These are phyloP conservation scores for Coemansia sp. DNA, from an alignment of 192 early-diverging fungal species.

Conservation along the genomic window DNA sequence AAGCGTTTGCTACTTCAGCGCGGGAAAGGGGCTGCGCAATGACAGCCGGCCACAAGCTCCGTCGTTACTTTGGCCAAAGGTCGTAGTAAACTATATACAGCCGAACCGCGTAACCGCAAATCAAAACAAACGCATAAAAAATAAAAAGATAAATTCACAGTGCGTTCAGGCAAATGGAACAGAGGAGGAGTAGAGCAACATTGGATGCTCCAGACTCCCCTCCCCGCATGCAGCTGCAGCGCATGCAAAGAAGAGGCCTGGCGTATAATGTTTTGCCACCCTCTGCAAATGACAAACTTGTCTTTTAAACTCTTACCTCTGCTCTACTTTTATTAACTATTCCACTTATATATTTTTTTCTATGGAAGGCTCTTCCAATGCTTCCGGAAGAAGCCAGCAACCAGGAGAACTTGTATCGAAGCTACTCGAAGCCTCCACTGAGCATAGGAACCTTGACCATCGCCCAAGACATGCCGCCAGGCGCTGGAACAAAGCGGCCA, in stretches of 20 bases:
- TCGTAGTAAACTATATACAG: constrained; percentile 1
- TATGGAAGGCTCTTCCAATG: background rate
- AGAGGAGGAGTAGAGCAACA: background rate
- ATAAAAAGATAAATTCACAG: background rate
- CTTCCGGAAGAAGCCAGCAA: background rate
- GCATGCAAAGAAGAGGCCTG: background rate
- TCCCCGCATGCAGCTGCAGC: background rate
- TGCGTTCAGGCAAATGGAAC: background rate
- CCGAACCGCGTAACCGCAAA: background rate
- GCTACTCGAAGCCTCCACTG: background rate
- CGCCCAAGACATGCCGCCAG: background rate
- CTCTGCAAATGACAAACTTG: background rate
- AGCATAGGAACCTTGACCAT: background rate
- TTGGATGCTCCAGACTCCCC: background rate
- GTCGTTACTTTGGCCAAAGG: background rate
- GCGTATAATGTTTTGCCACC: no score
- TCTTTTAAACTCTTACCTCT: background rate
- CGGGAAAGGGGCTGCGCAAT: constrained; percentile 2
- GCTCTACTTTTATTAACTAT: background rate
- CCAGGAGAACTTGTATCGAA: background rate
- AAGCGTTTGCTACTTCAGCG: constrained; percentile 1
- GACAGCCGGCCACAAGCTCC: background rate
- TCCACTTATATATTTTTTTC: background rate
- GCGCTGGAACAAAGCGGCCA: background rate
- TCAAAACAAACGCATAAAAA: background rate